Percentiles rank a stretch among this genome's conserved stretches.
phyloP scores from a whole-genome alignment of 169 alveolate species.

The Cryptosporidium ubiquitum region DNA sequence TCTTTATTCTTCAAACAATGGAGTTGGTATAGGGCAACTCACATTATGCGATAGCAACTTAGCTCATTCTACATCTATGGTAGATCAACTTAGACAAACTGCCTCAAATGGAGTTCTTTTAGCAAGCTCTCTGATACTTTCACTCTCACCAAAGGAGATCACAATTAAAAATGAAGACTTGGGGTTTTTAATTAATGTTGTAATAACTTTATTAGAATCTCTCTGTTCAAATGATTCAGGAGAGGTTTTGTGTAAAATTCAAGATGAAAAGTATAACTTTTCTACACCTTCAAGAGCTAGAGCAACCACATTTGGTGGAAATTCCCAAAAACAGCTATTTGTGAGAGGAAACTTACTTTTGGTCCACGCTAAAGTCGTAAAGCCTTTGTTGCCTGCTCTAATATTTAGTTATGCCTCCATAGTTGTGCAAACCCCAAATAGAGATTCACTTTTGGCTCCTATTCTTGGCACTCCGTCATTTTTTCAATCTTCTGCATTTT shows the following conservation, averaged over 20 bases:
- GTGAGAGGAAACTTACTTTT: constrained; percentile 59
- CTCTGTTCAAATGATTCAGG: constrained; percentile 63
- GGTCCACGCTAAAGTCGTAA: constrained; percentile 63
- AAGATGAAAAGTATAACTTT: constrained; percentile 1
- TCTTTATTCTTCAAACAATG: constrained; percentile 22
- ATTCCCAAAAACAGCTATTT: constrained; percentile 1
- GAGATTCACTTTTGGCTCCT: constrained; percentile 54
- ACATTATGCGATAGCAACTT: constrained; percentile 33
- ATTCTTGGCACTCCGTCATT: constrained; percentile 5
- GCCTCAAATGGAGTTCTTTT: constrained; percentile 53
- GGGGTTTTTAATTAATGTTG: constrained; percentile 29
- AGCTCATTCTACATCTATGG: constrained; percentile 45
- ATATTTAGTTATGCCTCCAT: constrained; percentile 55
- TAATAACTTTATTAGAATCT: constrained; percentile 39
- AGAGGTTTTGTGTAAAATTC: constrained; percentile 8
- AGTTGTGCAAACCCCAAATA: constrained; percentile 64
- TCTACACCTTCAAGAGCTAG: constrained; percentile 50
- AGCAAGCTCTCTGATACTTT: constrained; percentile 51
- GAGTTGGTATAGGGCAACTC: background rate
- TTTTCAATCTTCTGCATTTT: constrained; percentile 57
- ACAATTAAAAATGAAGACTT: constrained; percentile 53
- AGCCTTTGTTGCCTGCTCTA: constrained; percentile 38
- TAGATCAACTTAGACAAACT: constrained; percentile 68
- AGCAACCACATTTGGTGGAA: background rate
- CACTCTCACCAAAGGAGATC: constrained; percentile 47